Conservation (phyloP, 352 stramenopile species). For the Phytophthora pisi region DNA sequence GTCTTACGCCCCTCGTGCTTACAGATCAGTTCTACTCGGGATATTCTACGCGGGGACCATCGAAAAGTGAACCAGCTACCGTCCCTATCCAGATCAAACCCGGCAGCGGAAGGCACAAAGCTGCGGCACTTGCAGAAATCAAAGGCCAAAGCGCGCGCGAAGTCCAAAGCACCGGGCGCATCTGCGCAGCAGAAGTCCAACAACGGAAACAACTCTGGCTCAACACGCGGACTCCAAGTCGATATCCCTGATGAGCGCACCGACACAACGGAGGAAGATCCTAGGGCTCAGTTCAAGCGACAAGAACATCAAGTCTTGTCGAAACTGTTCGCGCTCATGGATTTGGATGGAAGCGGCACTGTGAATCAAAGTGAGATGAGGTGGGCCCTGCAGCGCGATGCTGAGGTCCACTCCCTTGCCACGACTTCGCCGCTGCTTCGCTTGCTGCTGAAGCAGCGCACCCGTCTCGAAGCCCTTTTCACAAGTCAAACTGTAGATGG, state of each 20-base stretch:
- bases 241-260: neutral
- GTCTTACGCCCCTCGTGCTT: neutral
- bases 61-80: slow-evolving; percentile 57
- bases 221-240: slow-evolving; percentile 22
- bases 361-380: slow-evolving; percentile 69
- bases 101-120: slow-evolving; percentile 10
- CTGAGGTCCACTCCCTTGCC: slow-evolving; percentile 56
- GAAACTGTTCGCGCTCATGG: slow-evolving; percentile 66
- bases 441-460: slow-evolving; percentile 62
- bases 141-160: slow-evolving; percentile 23
- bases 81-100: slow-evolving; percentile 35
- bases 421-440: slow-evolving; percentile 52
- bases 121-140: slow-evolving; percentile 23
- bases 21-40: slow-evolving; percentile 52
- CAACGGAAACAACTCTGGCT: slow-evolving; percentile 16
- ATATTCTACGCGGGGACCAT: slow-evolving; percentile 58
- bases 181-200: slow-evolving; percentile 2
- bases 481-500: neutral
- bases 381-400: slow-evolving; percentile 69
- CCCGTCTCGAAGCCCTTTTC: slow-evolving; percentile 39
- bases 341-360: slow-evolving; percentile 64
- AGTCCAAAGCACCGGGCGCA: slow-evolving; percentile 4
- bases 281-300: slow-evolving; percentile 33
- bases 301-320: slow-evolving; percentile 46
- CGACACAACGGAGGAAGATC: slow-evolving; percentile 2